Conservation (phyloP, 345 rosid species). For the Lepidium sativum region DNA sequence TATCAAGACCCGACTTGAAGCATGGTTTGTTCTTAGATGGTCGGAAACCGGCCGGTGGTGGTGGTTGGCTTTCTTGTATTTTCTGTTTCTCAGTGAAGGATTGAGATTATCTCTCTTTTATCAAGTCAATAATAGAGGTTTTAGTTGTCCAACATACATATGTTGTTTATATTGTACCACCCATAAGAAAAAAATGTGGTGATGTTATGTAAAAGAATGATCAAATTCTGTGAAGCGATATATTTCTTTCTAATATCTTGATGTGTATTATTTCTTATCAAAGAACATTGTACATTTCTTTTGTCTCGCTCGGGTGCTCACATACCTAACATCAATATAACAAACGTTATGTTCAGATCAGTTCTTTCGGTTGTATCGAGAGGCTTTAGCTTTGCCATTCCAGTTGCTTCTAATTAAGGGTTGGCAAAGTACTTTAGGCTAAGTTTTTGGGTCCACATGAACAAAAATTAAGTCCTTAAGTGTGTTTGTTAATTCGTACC, state of each 20-base stretch:
- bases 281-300: no score
- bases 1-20: background rate
- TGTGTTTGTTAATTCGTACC: background rate
- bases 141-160: background rate
- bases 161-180: background rate
- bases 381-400: conserved; percentile 41
- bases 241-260: no score
- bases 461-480: background rate
- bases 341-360: no score
- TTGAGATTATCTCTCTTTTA: background rate
- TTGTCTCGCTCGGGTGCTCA: no score
- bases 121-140: background rate
- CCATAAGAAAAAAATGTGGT: no score
- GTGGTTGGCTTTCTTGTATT: conserved; percentile 25
- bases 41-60: background rate
- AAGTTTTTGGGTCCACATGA: no score
- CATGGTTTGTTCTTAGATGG: background rate
- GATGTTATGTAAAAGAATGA: no score
- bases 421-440: conserved; percentile 20
- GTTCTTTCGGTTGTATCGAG: no score
- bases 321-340: no score
- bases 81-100: conserved; percentile 14
- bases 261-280: no score
- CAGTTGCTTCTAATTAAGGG: conserved; percentile 22
- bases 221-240: no score